Base-by-base conservation (phyloP, 352 stramenopile species). In the Phytopythium cucurbitacearum region DNA sequence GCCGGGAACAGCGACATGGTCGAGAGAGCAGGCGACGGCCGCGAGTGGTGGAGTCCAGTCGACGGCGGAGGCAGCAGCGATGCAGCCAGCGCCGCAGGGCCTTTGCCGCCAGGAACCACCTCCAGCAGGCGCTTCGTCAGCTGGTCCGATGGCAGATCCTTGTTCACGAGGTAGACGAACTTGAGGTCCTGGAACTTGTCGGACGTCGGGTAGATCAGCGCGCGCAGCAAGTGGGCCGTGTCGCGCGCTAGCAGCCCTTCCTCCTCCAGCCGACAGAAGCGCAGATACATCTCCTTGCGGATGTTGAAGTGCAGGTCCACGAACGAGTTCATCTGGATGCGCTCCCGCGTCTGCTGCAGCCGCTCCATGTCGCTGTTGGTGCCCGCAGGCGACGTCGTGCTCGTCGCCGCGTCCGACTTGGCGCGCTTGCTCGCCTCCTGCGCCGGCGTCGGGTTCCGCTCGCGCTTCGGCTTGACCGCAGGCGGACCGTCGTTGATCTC, bases 121-220 rank as follows among this genome's bases (percentile, higher is more conserved):
- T 91, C 81, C 41, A 91, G 63, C 48, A 94, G 60, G 15, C 82
- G 80, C 62, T 85, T 85, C 33, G 84, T 90, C 44, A 94, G 80
- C 48, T 89, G 78, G 12, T 79, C 71, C 13, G 79, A 76, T 51
- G 81, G 70, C 40, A 87, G 57, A 41, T 92, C 80, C 51, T 91
- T 91, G 60, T 94, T 94, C n/a, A 94, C 81, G 12, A 92, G 59
- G 63, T 94, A 94, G 16, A 94, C 84, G 46, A 94, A 94, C 52
- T 91, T 91, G 58, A 94, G 76, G 59, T 94, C 84, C 71, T 91
- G 80, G 42, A 94, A 94, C 44, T 70, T 62, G 45, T 91, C 73
- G 9, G 84, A 91, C 35, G 84, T 91, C 58, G 84, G 84, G 51
- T 91, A 90, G 55, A 91, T 92, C 45, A 91, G 71, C 45, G 77